These are phyloP conservation scores for Mycotypha africana DNA, from an alignment of 371 early-diverging fungal genomes.

Conservation along the genomic window DNA sequence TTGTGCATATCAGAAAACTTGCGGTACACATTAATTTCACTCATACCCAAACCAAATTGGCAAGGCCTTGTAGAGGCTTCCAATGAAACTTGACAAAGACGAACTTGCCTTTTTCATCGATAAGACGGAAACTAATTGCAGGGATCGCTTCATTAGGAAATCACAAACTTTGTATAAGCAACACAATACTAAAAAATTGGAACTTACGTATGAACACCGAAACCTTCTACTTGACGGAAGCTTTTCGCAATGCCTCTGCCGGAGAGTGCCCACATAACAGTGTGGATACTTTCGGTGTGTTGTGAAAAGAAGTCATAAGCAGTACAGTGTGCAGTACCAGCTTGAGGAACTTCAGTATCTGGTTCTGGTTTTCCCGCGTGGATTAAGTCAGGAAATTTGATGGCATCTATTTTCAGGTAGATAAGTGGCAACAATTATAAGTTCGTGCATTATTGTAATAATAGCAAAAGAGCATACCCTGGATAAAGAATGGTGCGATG, in stretches of 20 bases:
- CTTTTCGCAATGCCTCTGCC: conserved; percentile 40
- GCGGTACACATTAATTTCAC: too few relatives aligned
- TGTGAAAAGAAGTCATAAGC: conserved; percentile 49
- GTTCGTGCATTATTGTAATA: too few relatives aligned
- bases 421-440: background rate
- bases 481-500: conserved; percentile 46
- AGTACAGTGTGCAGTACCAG: conserved; percentile 41
- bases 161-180: background rate
- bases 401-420: conserved; percentile 21
- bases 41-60: conserved; percentile 30
- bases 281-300: conserved; percentile 41
- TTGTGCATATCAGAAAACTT: too few relatives aligned
- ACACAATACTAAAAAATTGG: background rate
- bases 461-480: too few relatives aligned
- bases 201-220: conserved; percentile 32
- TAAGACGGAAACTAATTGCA: conserved; percentile 32
- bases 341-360: conserved; percentile 42
- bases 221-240: conserved; percentile 43
- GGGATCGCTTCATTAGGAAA: background rate
- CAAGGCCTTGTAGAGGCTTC: conserved; percentile 45
- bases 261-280: conserved; percentile 41
- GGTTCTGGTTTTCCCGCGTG: conserved; percentile 50
- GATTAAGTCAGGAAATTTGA: conserved; percentile 47
- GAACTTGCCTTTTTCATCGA: conserved; percentile 36
- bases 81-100: conserved; percentile 50